Evolutionary conservation across 192 early-diverging fungal genomes (phyloP), one percentile per base, ranked within the genome.

Genomic region (Mortierella claussenii): DNA sequence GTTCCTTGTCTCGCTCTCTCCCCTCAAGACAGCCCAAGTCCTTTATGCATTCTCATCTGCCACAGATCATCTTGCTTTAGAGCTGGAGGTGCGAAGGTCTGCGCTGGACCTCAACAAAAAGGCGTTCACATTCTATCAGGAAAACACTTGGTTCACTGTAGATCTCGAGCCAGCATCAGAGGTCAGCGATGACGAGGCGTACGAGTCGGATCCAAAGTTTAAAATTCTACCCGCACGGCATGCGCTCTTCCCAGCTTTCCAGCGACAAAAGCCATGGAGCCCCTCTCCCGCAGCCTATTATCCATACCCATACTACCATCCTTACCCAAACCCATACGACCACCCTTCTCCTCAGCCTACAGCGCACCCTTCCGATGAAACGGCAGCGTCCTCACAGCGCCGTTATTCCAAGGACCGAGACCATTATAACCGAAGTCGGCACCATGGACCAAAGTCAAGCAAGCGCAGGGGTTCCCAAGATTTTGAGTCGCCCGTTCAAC

Each of bases 141-240:
- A 76, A n/a, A 76, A 76, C 46, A 76, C 73, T 12, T 76, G 73
- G 73, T 76, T 76, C 45, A 55, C 59, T 3, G 73, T 76, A 23
- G 73, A 76, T 28, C 46, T 76, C 8, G 73, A 76, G 26, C 58
- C 63, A 33, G 15, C 47, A 4, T 30, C 36, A 11, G 62, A 74
- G 21, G 18, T 23, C 13, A 61, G 58, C 43, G 60, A 57, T 23
- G 64, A 76, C 9, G 65, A 76, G 33, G 53, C 45, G 3, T 51
- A 62, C 21, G 65, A 67, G 10, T 57, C 71, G 7, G 60, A 62
- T 23, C 40, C 63, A 42, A 66, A 51, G 45, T 56, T 76, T 28
- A 67, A 31, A 51, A 67, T 76, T 7, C 44, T 76, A 24, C 73
- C 73, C 21, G 65, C 65, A 3, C 49, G 73, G 1, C 73, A 76